Evolutionary conservation across 2,329 filamentous ascomycete species (phyloP).

Genomic region (Epichloe amarillans): DNA sequence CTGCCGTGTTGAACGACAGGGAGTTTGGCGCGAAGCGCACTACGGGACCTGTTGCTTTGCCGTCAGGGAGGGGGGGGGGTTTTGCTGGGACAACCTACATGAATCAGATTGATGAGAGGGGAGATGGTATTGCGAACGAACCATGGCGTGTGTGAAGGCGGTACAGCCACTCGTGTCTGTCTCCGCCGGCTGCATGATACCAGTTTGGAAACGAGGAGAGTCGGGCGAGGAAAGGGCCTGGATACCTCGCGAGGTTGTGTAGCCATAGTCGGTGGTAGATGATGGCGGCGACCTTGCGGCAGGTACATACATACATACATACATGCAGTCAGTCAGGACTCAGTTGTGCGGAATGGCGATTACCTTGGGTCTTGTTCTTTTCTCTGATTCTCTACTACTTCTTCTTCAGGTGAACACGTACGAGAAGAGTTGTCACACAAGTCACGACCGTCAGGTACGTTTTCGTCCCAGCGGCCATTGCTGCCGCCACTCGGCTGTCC

Average conservation of each 20-base stretch:
- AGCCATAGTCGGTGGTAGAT: not conserved
- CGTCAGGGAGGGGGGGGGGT: not conserved
- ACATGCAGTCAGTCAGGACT: too few species aligned
- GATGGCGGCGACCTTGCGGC: not conserved
- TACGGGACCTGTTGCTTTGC: constrained; percentile 5
- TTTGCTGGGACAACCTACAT: too few species aligned
- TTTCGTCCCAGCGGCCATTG: too few species aligned
- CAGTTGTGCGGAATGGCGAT: too few species aligned
- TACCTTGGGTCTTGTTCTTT: too few species aligned
- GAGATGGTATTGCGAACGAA: not conserved
- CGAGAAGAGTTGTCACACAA: too few species aligned
- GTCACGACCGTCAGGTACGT: too few species aligned
- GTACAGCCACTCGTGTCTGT: constrained; percentile 11
- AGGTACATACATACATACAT: too few species aligned
- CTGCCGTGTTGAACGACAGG: constrained; percentile 10
- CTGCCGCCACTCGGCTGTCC: too few species aligned
- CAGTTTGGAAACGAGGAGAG: not conserved
- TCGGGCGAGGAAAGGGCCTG: not conserved
- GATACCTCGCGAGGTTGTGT: not conserved
- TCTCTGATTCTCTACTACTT: too few species aligned
- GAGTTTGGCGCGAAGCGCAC: constrained; percentile 10
- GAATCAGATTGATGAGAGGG: not conserved
- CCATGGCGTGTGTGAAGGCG: constrained; percentile 10
- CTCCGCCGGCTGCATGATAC: constrained; percentile 8
- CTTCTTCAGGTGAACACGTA: too few species aligned